Base-by-base conservation (phyloP, 192 early-diverging fungal genomes). In the Phlyctochytrium arcticum region DNA sequence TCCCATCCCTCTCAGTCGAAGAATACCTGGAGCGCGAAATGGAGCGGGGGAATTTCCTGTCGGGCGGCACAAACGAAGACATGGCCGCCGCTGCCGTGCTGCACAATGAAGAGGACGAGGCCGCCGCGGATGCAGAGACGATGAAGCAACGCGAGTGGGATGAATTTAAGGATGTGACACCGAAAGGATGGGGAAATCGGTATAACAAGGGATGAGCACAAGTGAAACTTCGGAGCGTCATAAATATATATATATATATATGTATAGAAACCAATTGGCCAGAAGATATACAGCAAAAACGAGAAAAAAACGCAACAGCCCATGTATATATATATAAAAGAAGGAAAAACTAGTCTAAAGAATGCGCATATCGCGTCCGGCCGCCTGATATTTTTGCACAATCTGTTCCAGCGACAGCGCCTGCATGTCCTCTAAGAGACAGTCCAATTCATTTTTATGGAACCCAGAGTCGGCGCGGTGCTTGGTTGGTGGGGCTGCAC, bases 1-100 rank as follows among this genome's bases (percentile, higher is more conserved):
- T 99, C 58, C 97, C 97, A 6, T 97, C 95, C 5, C 98, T 99
- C 95, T 82, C 91, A 0, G 85, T 99, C 48, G 97, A 99, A 44
- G 90, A 98, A 74, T 99, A 95, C 63, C 63, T 98, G 58, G 80
- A 92, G 47, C 82, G 85, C 50, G 94, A 99, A 72, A 76, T 82
- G 57, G 85, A 89, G 62, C 82, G 91, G 5, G 96, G 96, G 4
- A 92, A 92, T 57, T 85, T 98, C 31, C 85, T 99, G 36, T 80
- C 75, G 23, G 92, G 91, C 23, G 96, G 96, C 60, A 85, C 85
- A 79, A 65, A 74, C 50, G 5, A 12, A 56, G 87, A 89, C 65
- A 70, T 71, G 10, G 86, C 85, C 36, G 89, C n/a, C n/a, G n/a
- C n/a, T n/a, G n/a, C n/a, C n/a, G n/a, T n/a, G n/a, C n/a, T n/a